Evolutionary conservation across 2,329 filamentous ascomycete genomes (phyloP), one percentile per base, ranked within the genome.

Genomic region (Sphaerulina musiva): DNA sequence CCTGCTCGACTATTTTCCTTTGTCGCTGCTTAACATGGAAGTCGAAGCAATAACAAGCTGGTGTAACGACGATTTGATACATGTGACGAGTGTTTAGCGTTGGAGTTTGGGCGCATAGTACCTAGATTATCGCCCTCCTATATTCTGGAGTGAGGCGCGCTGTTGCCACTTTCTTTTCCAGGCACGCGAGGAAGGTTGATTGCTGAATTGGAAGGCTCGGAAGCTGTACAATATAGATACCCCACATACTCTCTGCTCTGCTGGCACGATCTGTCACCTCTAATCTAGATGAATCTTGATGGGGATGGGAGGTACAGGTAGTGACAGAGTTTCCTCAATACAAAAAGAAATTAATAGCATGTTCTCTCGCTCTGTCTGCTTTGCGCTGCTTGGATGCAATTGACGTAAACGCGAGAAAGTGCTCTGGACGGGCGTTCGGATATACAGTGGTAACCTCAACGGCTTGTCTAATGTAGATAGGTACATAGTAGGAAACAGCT

Each of bases 31-130:
- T 52, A 39, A 44, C 45, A 46, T 32, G 48, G 48, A n/a, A 8
- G 9, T 14, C 34, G 17, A 38, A 20, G 48, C 34, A 46, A 10
- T 34, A 53, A 14, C 31, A 53, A 36, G 43, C 50, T 46, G 26
- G 31, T 51, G 48, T 36, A 26, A 41, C 36, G 48, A 42, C 26
- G 38, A n/a, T 17, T 42, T 31, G n/a, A 46, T 42, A 23, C 44
- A 48, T 56, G 51, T 45, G 53, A 49, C 48, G 41, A 41, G 46
- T 39, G 41, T 56, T 29, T 56, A 56, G 54, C 54, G 54, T 53
- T 20, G 54, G 54, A 46, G 54, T 56, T 56, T 46, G 42, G 49
- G 54, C 26, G 54, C 41, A 53, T 12, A 26, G 20, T 20, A 20
- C 20, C 34, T 12, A 50, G 26, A 46, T 26, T 45, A 45, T 43